Percentiles rank a stretch among this genome's conserved stretches.
Conservation (phyloP, 1,139 yeast species). For the Candida neerlandica region DNA sequence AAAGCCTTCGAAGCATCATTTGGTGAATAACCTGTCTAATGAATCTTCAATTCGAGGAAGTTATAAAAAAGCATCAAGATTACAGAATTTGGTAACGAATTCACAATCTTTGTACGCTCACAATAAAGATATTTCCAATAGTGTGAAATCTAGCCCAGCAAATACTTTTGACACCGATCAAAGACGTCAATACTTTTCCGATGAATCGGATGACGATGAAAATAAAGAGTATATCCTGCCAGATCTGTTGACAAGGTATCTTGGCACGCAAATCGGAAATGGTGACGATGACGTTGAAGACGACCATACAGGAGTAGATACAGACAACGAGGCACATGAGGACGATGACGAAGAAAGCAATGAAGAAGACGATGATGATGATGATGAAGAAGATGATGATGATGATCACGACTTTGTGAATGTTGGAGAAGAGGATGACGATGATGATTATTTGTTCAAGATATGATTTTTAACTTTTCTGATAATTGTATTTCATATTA, state of each 20-base stretch:
- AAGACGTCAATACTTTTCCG: conserved; percentile 18
- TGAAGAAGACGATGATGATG: conserved; percentile 33
- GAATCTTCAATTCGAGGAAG: conserved; percentile 9
- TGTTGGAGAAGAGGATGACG: conserved; percentile 28
- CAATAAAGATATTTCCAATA: conserved; percentile 22
- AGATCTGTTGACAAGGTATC: conserved; percentile 38
- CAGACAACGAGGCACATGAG: conserved; percentile 14
- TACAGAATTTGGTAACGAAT: conserved; percentile 39
- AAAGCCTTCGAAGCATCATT: conserved; percentile 12
- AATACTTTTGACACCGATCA: conserved; percentile 17
- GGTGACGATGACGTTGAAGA: conserved; percentile 22
- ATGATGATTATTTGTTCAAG: conserved; percentile 40
- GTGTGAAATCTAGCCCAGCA: conserved; percentile 14
- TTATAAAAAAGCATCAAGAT: conserved; percentile 24
- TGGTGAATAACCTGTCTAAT: conserved; percentile 7
- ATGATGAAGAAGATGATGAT: conserved; percentile 22
- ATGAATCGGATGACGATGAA: conserved; percentile 24
- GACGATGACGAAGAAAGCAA: conserved; percentile 21
- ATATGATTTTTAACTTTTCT: conserved; percentile 11
- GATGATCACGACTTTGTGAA: conserved; percentile 31
- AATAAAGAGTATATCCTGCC: conserved; percentile 49
- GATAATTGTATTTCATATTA: background rate
- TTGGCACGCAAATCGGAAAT: conserved; percentile 27
- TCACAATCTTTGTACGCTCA: conserved; percentile 42
- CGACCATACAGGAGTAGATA: conserved; percentile 20